Conservation (phyloP, 2,329 filamentous ascomycete species). For the Chaetomium globosum region DNA sequence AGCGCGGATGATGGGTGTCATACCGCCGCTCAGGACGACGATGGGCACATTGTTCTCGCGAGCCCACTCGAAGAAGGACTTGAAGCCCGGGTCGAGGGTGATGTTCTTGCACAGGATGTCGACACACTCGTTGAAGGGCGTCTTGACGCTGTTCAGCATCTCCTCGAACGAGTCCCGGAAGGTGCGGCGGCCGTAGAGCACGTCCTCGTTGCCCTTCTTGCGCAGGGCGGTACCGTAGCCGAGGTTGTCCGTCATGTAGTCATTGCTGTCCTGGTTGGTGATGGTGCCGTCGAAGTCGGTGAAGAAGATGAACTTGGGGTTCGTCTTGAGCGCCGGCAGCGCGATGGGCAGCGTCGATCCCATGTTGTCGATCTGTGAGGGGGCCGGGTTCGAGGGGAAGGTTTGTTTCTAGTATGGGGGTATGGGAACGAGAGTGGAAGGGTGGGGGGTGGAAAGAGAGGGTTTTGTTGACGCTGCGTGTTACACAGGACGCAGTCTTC, state of each 20-base stretch:
- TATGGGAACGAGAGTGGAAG: neutral
- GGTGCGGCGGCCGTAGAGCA: slow-evolving; percentile 68
- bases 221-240: slow-evolving; percentile 78
- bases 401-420: neutral
- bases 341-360: slow-evolving; percentile 45
- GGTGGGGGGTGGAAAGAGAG: neutral
- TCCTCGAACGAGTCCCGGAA: slow-evolving; percentile 87
- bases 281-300: slow-evolving; percentile 98
- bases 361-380: slow-evolving; percentile 42
- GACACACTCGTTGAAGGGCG: slow-evolving; percentile 81
- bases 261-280: slow-evolving; percentile 69
- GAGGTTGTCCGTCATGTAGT: slow-evolving; percentile 83
- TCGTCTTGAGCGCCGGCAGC: slow-evolving; percentile 63
- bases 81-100: slow-evolving; percentile 84
- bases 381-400: neutral
- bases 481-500: neutral
- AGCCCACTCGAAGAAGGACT: slow-evolving; percentile 83
- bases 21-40: slow-evolving; percentile 88
- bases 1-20: slow-evolving; percentile 87
- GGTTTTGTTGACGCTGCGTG: neutral
- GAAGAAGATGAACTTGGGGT: slow-evolving; percentile 95
- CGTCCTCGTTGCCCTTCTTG: slow-evolving; percentile 71
- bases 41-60: slow-evolving; percentile 82
- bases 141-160: slow-evolving; percentile 87
- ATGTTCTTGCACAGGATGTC: slow-evolving; percentile 78